Evolutionary conservation across 805 yeast genomes (phyloP).

Genomic region (Schizosaccharomyces osmophilus): DNA sequence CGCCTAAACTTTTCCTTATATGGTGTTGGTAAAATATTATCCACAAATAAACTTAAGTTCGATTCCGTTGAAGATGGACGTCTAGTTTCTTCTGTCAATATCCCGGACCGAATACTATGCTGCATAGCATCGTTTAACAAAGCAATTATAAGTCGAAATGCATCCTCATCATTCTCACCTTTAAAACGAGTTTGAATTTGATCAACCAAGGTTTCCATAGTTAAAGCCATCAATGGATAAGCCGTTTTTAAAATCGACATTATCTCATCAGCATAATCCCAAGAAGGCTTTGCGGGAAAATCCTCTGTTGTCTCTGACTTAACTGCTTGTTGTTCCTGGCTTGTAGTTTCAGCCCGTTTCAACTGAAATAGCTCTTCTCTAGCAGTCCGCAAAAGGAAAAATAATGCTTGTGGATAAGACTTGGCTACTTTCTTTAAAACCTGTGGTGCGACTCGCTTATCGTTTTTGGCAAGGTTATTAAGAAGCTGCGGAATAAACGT

Average conservation of each 20-base stretch:
- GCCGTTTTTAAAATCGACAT: constrained; percentile 92
- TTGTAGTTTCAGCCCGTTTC: constrained; percentile 46
- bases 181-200: constrained; percentile 86
- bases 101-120: constrained; percentile 60
- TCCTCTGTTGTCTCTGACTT: not conserved
- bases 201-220: constrained; percentile 83
- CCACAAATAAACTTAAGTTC: constrained; percentile 71
- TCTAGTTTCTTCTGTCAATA: constrained; percentile 68
- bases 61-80: constrained; percentile 81
- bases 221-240: constrained; percentile 74
- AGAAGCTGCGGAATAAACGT: constrained; percentile 86
- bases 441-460: constrained; percentile 70
- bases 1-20: constrained; percentile 69
- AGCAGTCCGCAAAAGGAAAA: constrained; percentile 83
- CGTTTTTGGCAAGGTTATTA: constrained; percentile 71
- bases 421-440: constrained; percentile 80
- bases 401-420: constrained; percentile 89
- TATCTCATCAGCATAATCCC: constrained; percentile 82
- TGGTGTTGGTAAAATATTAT: constrained; percentile 71
- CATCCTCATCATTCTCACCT: constrained; percentile 84
- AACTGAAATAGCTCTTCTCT: constrained; percentile 78
- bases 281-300: constrained; percentile 10
- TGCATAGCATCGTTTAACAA: constrained; percentile 81
- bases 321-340: constrained; percentile 13
- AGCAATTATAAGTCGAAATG: constrained; percentile 79